Evolutionary conservation across 148 eudicot species (phyloP).

Genomic region (Cornus controversa): DNA sequence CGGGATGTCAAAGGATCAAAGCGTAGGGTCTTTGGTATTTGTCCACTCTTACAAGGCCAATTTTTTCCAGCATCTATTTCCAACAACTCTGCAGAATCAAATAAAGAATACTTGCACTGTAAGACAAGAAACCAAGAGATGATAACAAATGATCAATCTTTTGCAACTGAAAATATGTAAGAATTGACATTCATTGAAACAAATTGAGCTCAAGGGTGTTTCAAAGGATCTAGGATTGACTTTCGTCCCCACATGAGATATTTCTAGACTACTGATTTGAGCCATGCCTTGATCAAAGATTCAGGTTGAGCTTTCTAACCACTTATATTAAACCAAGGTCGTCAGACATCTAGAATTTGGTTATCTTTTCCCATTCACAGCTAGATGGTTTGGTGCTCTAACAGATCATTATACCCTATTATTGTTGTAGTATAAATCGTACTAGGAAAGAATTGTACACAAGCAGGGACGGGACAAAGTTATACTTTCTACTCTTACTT

Average conservation of each 20-base stretch:
- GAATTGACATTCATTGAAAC: neutral
- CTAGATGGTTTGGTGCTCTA: neutral
- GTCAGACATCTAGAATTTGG: neutral
- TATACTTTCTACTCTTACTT: neutral
- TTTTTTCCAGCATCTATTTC: conserved; percentile 58
- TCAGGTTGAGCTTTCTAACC: neutral
- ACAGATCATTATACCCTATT: neutral
- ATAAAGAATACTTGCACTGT: neutral
- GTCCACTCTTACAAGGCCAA: conserved; percentile 87
- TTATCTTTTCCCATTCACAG: neutral
- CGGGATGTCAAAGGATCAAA: conserved; percentile 87
- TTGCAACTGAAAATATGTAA: neutral
- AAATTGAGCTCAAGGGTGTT: neutral
- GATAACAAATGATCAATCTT: neutral
- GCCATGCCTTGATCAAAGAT: neutral
- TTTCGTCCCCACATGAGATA: neutral
- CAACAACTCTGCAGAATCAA: conserved; percentile 59
- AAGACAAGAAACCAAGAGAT: neutral
- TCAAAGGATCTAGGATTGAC: neutral
- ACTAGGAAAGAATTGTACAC: neutral
- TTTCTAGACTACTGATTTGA: neutral
- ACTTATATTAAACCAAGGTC: neutral
- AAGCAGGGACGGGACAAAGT: neutral
- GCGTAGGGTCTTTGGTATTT: conserved; percentile 67
- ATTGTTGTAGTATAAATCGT: no score